Base-by-base conservation (phyloP, 2,329 filamentous ascomycete genomes). In the Hypoxylon sp. region DNA sequence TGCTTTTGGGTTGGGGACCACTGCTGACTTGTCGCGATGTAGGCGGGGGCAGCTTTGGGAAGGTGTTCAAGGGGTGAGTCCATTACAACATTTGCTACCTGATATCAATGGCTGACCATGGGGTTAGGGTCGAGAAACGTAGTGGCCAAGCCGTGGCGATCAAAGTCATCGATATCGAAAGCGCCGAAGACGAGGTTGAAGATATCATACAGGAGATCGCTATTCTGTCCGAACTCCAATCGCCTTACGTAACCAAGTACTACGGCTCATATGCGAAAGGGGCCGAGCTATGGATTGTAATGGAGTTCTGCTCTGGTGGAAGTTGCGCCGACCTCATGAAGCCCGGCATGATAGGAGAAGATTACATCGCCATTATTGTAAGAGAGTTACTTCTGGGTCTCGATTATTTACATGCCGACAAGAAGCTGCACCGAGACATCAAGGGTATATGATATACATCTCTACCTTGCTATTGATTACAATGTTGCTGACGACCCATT, bases 201-300 rank as follows among this genome's bases (percentile, higher is more conserved):
- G 95, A 99, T 80, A 99, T 99, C 73, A 97, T 98, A 77, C 93
- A 97, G 77, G 95, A 99, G 80, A 98, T 99, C 71, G 93, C 94
- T 70, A 98, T 99, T 72, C 85, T 99, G 57, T 97, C 95, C 30
- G 94, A 97, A 79, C 87, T 99, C 69, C 92, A 96, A 79, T 98
- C 94, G 17, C 93, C 93, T 17, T 97, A 96, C 75, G 94, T 98
- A 66, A 99, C 95, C 39, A 95, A 96, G 78, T 99, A 99, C 82
- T 93, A 97, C 80, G 95, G 95, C 70, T 97, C 94, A 59, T 98
- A 95, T 75, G 88, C 97, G 71, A 97, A 97, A 75, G 95, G 94
- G 22, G 95, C 94, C 2, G 92, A 98, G 80, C 81, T 99, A 73
- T 99, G 95, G 95, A 99, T 99, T 72, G 93, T 98, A 77, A 99